Base-by-base conservation (phyloP, 78 protist species). In the Ministeria vibrans region DNA sequence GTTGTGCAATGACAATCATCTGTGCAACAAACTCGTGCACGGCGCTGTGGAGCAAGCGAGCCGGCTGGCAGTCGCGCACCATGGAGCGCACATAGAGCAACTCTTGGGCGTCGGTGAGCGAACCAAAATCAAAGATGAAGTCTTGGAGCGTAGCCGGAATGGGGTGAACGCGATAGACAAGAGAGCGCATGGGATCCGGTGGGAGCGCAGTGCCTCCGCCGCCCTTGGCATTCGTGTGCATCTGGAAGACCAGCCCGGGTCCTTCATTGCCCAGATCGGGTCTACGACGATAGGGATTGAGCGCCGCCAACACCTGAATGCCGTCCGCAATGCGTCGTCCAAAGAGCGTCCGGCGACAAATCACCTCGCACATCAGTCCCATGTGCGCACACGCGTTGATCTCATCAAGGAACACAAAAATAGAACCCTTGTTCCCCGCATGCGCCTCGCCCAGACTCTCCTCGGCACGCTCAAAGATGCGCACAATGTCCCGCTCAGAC, bases 261-360 rank as follows among this genome's bases (percentile, higher is more conserved):
- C 62, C 69, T 75, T 41, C 61, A 15, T 6, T 7, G 32, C 11
- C 34, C 42, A 28, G 1, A 11, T 39, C 34, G 45, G 13, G 38
- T n/a, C n/a, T n/a, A n/a, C n/a, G n/a, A 0, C 88, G 83, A 73
- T 90, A 90, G 4, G 93, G 93, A 55, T 90, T 90, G 79, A 82
- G 78, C 30, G 93, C 93, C 27, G 85, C 85, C 28, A 90, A 13
- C 39, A 90, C 0, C 18, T n/a, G 25, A 45, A 90, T 0, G 42
- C 45, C 43, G n/a, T 11, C 28, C 9, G 77, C 73, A 55, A 90
- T 20, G 27, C 13, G 9, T 25, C 7, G 75, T 18, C 79, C 88
- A 34, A 39, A 28, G 43, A 89, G 23, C n/a, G 70, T 20, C 6
- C 83, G 79, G 62, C 76, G 64, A 45, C 72, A 73, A 32, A 90